Evolutionary conservation across 2,329 filamentous ascomycete species (phyloP), one percentile per base, ranked within the genome.

Genomic region (Paecilomyces formosus): DNA sequence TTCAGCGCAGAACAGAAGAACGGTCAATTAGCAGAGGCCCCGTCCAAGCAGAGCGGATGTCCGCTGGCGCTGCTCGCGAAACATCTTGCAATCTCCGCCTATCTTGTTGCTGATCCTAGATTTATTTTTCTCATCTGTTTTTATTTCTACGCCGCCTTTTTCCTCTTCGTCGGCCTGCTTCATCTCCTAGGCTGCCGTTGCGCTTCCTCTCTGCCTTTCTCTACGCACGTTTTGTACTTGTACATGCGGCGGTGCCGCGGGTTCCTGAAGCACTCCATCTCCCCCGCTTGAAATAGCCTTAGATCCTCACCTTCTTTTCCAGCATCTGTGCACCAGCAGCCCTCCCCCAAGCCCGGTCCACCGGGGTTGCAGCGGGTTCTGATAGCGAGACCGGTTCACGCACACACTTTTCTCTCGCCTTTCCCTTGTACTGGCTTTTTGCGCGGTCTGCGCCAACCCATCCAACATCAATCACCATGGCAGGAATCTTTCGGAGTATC

Each of bases 401-500:
- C 35, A 35, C 54, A 26, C 54, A 26, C n/a, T 45, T 21, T 24
- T 22, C 55, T 30, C 28, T n/a, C 55, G 11, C 31, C 11, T 5
- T 54, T 12, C 49, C n/a, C 21, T 24, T 22, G 39, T 26, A 18
- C 30, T 31, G 31, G 28, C 9, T 55, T 31, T 11, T 45, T 31
- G 18, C 18, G 13, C n/a, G 7, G 13, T 54, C 22, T 35, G 4
- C n/a, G 28, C 15, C 39, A 45, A 7, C 45, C 26, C 24, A 50
- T 59, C 70, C 69, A 66, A 63, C 35, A 50, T 55, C 58, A n/a
- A 65, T 65, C 73, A 81, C 65, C 77, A 97, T 97, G 92, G 89
- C 91, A 70, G 89, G 90, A 68, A 80, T 99, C 74, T 96, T 99
- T 78, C 89, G 88, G 73, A 88, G 87, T 79, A 88, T 99, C 76